phyloP scores from a whole-genome alignment of 2,329 filamentous ascomycete species.

The Cryoendolithus antarcticus region DNA sequence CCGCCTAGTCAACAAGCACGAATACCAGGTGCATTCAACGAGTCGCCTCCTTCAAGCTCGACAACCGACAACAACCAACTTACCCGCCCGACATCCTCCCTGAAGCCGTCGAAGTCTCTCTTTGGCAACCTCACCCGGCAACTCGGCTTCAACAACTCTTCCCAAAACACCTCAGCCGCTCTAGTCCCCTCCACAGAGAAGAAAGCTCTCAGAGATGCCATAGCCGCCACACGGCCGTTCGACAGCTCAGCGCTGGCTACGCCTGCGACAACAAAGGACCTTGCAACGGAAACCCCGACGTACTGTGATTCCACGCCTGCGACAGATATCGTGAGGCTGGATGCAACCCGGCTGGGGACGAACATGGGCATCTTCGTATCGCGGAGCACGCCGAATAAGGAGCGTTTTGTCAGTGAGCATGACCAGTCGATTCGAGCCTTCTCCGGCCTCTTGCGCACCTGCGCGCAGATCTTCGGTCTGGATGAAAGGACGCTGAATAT shows the following conservation, averaged over 20 bases:
- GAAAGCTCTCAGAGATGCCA: no score
- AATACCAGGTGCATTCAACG: conserved; percentile 64
- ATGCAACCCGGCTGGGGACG: no score
- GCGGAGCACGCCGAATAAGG: conserved; percentile 13
- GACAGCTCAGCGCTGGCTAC: no score
- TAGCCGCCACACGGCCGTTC: no score
- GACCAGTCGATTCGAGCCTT: conserved; percentile 36
- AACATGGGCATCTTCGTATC: no score
- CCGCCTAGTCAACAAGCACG: conserved; percentile 14
- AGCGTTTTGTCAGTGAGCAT: background rate
- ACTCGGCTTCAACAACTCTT: conserved; percentile 48
- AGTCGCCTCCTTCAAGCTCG: conserved; percentile 37
- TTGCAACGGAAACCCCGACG: no score
- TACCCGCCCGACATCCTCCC: no score
- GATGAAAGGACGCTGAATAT: conserved; percentile 61
- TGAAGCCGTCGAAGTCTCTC: conserved; percentile 23
- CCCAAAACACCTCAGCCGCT: conserved; percentile 13
- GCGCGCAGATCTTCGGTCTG: conserved; percentile 62
- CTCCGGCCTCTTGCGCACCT: conserved; percentile 54
- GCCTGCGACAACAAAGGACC: no score
- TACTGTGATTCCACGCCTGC: no score
- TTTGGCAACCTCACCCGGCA: conserved; percentile 58
- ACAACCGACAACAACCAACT: no score
- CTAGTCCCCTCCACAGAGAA: conserved; percentile 27
- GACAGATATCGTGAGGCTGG: no score